Evolutionary conservation across 2,329 filamentous ascomycete species (phyloP), one percentile per base, ranked within the genome.

Genomic region (Aspergillus cejpii): DNA sequence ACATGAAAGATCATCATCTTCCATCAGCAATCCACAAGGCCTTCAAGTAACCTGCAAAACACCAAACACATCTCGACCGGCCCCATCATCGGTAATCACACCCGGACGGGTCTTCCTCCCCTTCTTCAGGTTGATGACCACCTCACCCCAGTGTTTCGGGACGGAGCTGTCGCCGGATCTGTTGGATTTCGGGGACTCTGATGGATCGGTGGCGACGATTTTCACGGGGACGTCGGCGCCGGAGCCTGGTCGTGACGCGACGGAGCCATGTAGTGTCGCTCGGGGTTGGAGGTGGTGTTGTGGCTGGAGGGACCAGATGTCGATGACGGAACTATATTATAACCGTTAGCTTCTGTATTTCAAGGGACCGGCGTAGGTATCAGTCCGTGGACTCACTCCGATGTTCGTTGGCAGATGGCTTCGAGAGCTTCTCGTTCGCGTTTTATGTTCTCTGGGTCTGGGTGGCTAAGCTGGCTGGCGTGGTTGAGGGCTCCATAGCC

Each of bases 351-450:
- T 24, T 37, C 8, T 43, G 5, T 24, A 8, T n/a, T 12, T 19
- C 26, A 33, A n/a, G n/a, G 26, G 4, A 21, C 20, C 26, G 21
- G 12, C 5, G 37, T 3, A 33, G 23, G 28, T 17, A 17, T 36
- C 7, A 8, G 14, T 15, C 21, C 12, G n/a, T n/a, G 3, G 28
- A 58, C 65, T 61, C 49, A 73, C 70, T 73, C 70, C n/a, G 70
- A 73, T 42, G 69, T 65, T 38, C 66, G 61, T 51, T 72, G 70
- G 52, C 70, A 72, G 49, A 73, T 73, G 3, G 67, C 65, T 48
- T 72, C 69, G 31, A 72, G 53, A 6, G 68, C 69, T 53, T 73
- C 70, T 33, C 68, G 58, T 50, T 73, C 70, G 27, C 67, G 67
- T 48, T 65, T 68, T 48, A 68, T 49, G 44, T 65, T 64, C 50